These are phyloP conservation scores for Cucurbita moschata DNA, from an alignment of 306 rosid species.

Conservation along the genomic window DNA sequence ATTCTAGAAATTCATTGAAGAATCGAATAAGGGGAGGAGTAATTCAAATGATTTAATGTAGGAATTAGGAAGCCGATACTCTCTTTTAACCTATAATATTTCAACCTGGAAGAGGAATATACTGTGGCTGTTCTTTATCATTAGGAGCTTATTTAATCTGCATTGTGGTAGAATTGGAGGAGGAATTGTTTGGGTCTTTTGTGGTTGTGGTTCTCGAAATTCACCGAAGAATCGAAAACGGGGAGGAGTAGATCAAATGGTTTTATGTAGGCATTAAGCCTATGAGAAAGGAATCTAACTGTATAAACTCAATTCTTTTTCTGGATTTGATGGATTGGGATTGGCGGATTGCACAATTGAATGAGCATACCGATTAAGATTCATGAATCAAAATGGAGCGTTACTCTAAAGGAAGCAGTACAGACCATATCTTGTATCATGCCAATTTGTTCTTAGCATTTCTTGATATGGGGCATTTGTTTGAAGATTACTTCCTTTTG, in stretches of 20 bases:
- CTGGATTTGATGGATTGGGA: neutral
- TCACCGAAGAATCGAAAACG: too few species aligned
- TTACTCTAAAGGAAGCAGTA: neutral
- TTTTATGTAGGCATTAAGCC: neutral
- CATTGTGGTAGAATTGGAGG: neutral
- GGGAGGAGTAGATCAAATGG: too few species aligned
- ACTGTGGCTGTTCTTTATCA: neutral
- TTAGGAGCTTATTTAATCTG: neutral
- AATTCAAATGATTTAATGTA: neutral
- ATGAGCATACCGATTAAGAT: neutral
- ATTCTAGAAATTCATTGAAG: neutral
- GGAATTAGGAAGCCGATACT: neutral
- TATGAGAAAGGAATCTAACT: neutral
- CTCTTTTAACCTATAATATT: neutral
- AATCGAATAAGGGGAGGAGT: neutral
- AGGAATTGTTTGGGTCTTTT: neutral
- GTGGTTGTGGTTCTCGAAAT: too few species aligned
- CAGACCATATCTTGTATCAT: neutral
- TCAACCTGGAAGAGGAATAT: neutral
- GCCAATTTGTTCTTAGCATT: neutral
- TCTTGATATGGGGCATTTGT: neutral
- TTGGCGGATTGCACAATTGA: neutral
- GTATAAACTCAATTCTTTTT: neutral
- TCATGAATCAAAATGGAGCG: neutral
- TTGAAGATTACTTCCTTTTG: neutral